Conservation (phyloP, 1,284 basidiomycete species). For the Tilletia indica region DNA sequence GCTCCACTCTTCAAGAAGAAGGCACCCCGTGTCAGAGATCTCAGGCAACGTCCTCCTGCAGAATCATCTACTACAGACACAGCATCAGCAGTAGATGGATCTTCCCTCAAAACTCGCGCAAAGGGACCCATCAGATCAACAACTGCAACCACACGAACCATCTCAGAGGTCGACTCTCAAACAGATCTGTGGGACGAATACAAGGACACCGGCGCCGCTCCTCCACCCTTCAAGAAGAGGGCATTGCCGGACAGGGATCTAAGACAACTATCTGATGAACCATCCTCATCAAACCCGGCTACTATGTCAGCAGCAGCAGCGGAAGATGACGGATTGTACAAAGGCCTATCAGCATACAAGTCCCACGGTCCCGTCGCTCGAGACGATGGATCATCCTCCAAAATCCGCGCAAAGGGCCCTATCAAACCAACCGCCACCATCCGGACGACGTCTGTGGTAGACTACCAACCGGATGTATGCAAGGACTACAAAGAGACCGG, state of each 20-base stretch:
- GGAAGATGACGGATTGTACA: slow-evolving; percentile 80
- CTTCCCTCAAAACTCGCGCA: too few relatives aligned
- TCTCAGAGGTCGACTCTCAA: too few relatives aligned
- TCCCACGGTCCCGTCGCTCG: slow-evolving; percentile 72
- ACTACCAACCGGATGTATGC: slow-evolving; percentile 98
- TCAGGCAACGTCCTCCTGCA: neutral
- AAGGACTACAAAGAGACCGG: slow-evolving; percentile 99
- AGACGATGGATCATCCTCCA: slow-evolving; percentile 71
- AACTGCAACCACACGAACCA: too few relatives aligned
- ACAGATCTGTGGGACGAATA: too few relatives aligned
- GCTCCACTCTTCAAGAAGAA: slow-evolving; percentile 14
- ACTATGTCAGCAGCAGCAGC: slow-evolving; percentile 2
- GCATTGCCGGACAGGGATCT: neutral
- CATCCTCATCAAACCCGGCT: neutral
- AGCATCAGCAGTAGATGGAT: slow-evolving; percentile 60
- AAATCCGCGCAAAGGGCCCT: slow-evolving; percentile 74
- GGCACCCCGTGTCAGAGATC: neutral
- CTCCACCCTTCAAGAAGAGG: slow-evolving; percentile 12
- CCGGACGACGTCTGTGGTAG: slow-evolving; percentile 87
- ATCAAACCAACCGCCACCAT: slow-evolving; percentile 79
- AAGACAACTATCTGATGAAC: neutral
- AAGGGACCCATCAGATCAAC: too few relatives aligned
- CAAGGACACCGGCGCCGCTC: neutral
- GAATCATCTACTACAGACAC: neutral
- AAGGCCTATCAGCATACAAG: slow-evolving; percentile 77